Conservation (phyloP, 352 stramenopile genomes). For the Pythium rhizo-oryzae region DNA sequence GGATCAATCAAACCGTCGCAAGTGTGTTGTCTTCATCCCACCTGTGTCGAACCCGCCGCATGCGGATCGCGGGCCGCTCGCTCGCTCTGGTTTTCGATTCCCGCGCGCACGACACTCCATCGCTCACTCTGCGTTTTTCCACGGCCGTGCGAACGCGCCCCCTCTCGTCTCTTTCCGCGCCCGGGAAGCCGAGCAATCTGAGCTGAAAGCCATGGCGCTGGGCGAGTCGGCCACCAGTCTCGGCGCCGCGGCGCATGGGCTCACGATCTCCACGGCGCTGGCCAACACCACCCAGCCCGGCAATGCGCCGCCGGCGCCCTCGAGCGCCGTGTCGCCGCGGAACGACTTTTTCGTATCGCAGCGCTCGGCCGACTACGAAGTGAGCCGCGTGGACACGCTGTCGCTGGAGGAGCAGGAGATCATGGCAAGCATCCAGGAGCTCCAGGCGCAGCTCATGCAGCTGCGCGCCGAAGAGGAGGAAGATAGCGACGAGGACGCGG, state of each 20-base stretch:
- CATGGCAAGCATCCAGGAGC: conserved; percentile 91
- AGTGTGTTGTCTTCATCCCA: background rate
- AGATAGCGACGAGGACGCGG: conserved; percentile 67
- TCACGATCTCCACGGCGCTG: conserved; percentile 25
- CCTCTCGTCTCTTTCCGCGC: background rate
- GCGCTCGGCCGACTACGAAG: conserved; percentile 66
- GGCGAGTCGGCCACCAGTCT: background rate
- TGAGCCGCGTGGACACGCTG: conserved; percentile 68
- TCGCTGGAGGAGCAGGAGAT: conserved; percentile 88
- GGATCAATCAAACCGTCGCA: conserved; percentile 17
- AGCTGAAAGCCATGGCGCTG: background rate
- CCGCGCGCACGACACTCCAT: conserved; percentile 2
- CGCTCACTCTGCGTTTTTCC: too few species aligned
- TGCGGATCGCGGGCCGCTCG: background rate
- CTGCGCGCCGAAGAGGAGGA: conserved; percentile 84
- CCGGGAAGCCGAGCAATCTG: background rate
- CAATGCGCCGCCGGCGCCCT: background rate
- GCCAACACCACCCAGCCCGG: too few species aligned
- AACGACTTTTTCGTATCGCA: conserved; percentile 85
- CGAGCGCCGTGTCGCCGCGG: conserved; percentile 46
- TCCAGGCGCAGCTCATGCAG: conserved; percentile 88
- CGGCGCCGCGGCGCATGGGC: background rate
- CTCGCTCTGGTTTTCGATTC: background rate
- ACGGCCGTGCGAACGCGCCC: too few species aligned
- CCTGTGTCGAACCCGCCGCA: conserved; percentile 12